These are phyloP conservation scores for Escallonia rubra DNA, from an alignment of 129 eudicot genomes.

Conservation along the genomic window DNA sequence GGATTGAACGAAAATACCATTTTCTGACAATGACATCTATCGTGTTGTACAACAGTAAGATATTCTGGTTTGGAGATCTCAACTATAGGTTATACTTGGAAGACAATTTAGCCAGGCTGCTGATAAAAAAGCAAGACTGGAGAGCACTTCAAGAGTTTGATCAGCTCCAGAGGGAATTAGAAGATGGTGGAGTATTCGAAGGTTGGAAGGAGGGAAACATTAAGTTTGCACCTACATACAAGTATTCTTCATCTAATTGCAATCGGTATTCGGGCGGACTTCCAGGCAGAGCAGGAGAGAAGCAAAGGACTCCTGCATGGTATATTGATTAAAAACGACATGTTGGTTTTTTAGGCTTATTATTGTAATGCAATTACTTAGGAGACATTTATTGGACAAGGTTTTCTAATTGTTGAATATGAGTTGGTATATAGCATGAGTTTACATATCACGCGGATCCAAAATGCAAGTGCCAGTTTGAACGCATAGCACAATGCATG, in stretches of 20 bases:
- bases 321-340: conserved; percentile 17
- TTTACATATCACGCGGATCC: not conserved
- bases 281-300: conserved; percentile 67
- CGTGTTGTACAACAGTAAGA: conserved; percentile 61
- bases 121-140: conserved; percentile 68
- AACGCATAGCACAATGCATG: not conserved
- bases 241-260: conserved; percentile 62
- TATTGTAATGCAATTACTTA: not conserved
- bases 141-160: conserved; percentile 72
- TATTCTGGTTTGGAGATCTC: conserved; percentile 97
- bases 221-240: conserved; percentile 89
- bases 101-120: conserved; percentile 66
- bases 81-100: conserved; percentile 74
- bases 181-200: conserved; percentile 77
- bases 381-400: not conserved
- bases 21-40: conserved; percentile 7
- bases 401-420: not conserved
- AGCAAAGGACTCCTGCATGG: conserved; percentile 96
- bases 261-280: conserved; percentile 70
- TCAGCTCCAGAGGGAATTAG: conserved; percentile 62
- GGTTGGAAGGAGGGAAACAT: conserved; percentile 92
- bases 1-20: not conserved
- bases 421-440: not conserved
- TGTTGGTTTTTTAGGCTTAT: not conserved
- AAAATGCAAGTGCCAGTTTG: no score